Evolutionary conservation across 352 stramenopile genomes (phyloP), one percentile per base, ranked within the genome.

Genomic region (Globisporangium radiosum): DNA sequence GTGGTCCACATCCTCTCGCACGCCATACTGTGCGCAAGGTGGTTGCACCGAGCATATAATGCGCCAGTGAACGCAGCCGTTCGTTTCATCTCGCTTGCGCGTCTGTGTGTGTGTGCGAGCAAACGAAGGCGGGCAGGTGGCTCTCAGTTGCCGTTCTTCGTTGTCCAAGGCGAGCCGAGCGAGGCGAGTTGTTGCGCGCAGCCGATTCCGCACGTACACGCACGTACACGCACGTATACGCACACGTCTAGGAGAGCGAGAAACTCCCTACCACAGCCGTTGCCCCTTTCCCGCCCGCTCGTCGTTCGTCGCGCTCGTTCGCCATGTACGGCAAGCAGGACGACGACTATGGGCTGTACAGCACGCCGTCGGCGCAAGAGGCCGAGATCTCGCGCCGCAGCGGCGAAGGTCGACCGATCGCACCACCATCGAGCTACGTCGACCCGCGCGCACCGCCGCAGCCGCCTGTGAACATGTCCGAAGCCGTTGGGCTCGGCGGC

Each of bases 321-420:
- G n/a, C 1, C 45, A 87, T 87, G 75, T 85, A 73, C 65, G 56
- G 57, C 62, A 76, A 76, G 63, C 51, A 78, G 60, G 60, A 75
- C 50, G 72, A 76, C 39, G 70, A 82, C 54, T 92, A 92, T 62
- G 79, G 76, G 54, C 64, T 78, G 42, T 69, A 92, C 54, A 73
- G 58, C 33, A 88, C 73, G 58, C 76, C 77, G 7, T 81, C 72
- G 39, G 76, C 76, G 43, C 66, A 57, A 52, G 78, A 88, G 60
- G 56, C 73, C 25, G 78, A 90, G 63, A 78, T 90, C 66, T 75
- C 85, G 59, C 81, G 72, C 50, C 68, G 72, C 15, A 65, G 72
- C 36, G 65, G 52, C 19, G 47, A 63, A 33, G 73, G 76, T 48
- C 66, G 71, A 10, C 67, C 57, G 13, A 75, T 49, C 5, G 52